Conservation (phyloP, 495 filamentous ascomycete species). For the Neurospora terricola region DNA sequence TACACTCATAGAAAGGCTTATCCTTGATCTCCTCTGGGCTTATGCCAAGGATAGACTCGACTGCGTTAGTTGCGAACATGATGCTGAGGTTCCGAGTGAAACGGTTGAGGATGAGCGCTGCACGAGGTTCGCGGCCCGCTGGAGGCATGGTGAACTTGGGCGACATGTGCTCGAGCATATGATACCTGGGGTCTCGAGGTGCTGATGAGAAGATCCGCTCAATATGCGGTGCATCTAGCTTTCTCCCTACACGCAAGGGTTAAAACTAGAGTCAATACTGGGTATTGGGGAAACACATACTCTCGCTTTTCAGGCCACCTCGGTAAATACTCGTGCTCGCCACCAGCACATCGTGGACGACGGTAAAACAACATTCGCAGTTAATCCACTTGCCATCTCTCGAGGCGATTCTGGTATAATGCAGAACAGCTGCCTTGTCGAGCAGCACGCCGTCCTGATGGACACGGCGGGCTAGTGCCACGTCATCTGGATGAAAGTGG, state of each 20-base stretch:
- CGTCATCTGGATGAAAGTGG: conserved; percentile 76
- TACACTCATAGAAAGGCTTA: conserved; percentile 73
- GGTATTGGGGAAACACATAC: conserved; percentile 40
- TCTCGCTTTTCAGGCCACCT: conserved; percentile 57
- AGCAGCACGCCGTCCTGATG: conserved; percentile 65
- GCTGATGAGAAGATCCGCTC: conserved; percentile 72
- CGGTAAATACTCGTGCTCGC: conserved; percentile 76
- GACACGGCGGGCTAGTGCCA: conserved; percentile 61
- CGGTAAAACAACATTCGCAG: conserved; percentile 84
- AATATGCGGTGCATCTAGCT: conserved; percentile 68
- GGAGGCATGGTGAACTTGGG: conserved; percentile 64
- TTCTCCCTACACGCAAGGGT: conserved; percentile 48
- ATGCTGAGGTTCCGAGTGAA: conserved; percentile 76
- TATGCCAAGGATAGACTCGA: conserved; percentile 63
- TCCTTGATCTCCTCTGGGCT: conserved; percentile 53
- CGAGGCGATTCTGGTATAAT: conserved; percentile 65
- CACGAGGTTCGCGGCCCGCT: conserved; percentile 65
- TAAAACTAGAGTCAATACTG: background rate
- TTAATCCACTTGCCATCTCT: conserved; percentile 63
- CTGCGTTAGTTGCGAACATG: conserved; percentile 75
- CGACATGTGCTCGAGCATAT: conserved; percentile 81
- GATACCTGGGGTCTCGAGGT: conserved; percentile 75
- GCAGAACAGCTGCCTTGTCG: conserved; percentile 77
- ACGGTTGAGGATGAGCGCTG: conserved; percentile 77
- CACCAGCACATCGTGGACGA: conserved; percentile 80